Conservation (phyloP, 345 rosid species). For the Citropsis articulata region DNA sequence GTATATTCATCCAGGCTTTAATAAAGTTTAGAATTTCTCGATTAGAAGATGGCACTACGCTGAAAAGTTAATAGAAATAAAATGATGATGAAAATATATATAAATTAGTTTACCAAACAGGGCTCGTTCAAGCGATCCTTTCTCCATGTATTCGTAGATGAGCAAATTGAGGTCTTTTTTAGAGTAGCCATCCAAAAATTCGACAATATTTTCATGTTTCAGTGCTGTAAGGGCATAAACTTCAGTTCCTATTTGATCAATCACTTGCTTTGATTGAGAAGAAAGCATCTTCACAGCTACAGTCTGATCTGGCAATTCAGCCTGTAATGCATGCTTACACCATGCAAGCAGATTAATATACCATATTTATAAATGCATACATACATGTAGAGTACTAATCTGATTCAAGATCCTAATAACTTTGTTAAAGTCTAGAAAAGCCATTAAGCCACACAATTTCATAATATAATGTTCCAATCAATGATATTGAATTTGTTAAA, state of each 20-base stretch:
- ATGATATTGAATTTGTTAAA: neutral
- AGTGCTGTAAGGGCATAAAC: neutral
- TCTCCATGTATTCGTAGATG: conserved; percentile 4
- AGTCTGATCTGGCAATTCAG: neutral
- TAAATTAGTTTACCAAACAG: neutral
- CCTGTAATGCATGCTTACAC: neutral
- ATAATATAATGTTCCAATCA: no score
- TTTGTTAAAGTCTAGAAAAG: no score
- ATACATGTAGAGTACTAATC: no score
- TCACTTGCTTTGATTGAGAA: neutral
- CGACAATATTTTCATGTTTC: conserved; percentile 5
- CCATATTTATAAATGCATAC: no score
- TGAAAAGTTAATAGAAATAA: no score
- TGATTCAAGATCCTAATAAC: fast-evolving
- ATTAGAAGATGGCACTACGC: no score
- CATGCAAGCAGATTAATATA: no score
- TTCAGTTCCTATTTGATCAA: conserved; percentile 3
- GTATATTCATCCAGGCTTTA: no score
- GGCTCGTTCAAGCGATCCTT: neutral
- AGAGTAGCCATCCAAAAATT: conserved; percentile 4
- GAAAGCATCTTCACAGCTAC: conserved; percentile 9
- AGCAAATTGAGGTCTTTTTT: neutral
- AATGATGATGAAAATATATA: neutral
- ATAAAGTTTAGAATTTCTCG: no score
- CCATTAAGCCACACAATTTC: no score